Conservation (phyloP, 768 basidiomycete species). For the Melanogaster broomeanus region DNA sequence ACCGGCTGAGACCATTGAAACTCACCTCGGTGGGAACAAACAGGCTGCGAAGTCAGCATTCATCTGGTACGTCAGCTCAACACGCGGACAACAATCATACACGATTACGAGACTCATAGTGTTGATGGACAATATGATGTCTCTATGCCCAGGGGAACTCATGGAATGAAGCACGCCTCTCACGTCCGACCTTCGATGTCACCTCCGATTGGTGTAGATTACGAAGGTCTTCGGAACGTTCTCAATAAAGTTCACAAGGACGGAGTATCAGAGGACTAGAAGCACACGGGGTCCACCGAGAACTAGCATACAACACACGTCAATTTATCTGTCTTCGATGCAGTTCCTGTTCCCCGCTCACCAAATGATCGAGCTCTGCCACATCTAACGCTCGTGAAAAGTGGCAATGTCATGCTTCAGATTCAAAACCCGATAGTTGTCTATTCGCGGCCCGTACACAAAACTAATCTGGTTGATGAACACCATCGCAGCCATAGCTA, state of each 20-base stretch:
- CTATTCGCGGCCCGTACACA: conserved; percentile 29
- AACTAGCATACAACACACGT: not conserved
- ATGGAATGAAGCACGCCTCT: not conserved
- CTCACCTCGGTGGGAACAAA: not conserved
- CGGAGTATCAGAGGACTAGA: not conserved
- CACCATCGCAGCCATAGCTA: not conserved
- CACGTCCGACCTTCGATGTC: conserved; percentile 1
- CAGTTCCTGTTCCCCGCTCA: conserved; percentile 1
- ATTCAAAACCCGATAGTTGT: conserved; percentile 15
- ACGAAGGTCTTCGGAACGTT: not conserved
- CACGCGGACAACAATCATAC: not conserved
- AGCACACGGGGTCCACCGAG: not conserved
- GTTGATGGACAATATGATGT: not conserved
- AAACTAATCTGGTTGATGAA: conserved; percentile 11
- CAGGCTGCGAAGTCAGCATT: not conserved
- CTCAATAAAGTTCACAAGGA: not conserved
- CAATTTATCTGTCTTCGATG: not conserved
- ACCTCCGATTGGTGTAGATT: not conserved
- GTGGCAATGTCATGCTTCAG: conserved; percentile 1
- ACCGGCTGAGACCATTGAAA: not conserved
- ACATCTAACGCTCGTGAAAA: not conserved
- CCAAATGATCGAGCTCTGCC: not conserved
- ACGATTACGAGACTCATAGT: not conserved
- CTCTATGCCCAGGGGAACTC: not conserved
- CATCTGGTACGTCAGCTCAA: not conserved